Evolutionary conservation across 148 eudicot genomes (phyloP).

Genomic region (Diospyros kaki): DNA sequence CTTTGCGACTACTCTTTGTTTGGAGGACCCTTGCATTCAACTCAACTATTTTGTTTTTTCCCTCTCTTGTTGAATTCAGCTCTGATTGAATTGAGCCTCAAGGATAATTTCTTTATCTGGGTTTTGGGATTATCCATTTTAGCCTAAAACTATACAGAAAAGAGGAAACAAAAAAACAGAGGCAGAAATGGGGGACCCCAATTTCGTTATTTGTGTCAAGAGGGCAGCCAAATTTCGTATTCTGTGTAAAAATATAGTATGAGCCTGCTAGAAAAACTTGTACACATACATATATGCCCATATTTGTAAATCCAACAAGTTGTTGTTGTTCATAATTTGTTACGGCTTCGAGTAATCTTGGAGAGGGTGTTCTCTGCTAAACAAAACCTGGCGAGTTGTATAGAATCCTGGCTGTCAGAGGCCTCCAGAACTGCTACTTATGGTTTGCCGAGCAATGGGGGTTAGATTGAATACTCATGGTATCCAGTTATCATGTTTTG

Average conservation of each 20-base stretch:
- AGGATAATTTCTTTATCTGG: slow-evolving; percentile 24
- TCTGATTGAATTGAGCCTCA: slow-evolving; percentile 21
- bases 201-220: slow-evolving; percentile 29
- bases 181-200: slow-evolving; percentile 39
- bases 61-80: slow-evolving; percentile 19
- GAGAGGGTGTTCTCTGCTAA: slow-evolving; percentile 21
- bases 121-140: slow-evolving; percentile 12
- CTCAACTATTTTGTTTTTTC: slow-evolving; percentile 10
- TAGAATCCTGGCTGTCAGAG: slow-evolving; percentile 47
- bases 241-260: slow-evolving; percentile 28
- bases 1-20: slow-evolving; percentile 12
- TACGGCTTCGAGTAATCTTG: slow-evolving; percentile 34
- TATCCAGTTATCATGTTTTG: slow-evolving; percentile 41
- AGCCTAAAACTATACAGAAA: no score
- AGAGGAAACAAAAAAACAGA: background rate
- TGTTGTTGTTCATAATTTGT: slow-evolving; percentile 6
- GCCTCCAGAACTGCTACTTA: slow-evolving; percentile 33
- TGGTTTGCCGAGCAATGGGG: slow-evolving; percentile 64
- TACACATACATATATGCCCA: background rate
- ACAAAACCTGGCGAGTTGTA: slow-evolving; percentile 62
- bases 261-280: slow-evolving; percentile 7
- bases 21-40: background rate
- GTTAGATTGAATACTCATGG: slow-evolving; percentile 54
- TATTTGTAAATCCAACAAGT: slow-evolving; percentile 5
- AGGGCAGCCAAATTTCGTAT: slow-evolving; percentile 18